Percentiles rank a stretch among this genome's conserved stretches.
phyloP scores from a whole-genome alignment of 306 rosid genomes.

The Malus asiatica region DNA sequence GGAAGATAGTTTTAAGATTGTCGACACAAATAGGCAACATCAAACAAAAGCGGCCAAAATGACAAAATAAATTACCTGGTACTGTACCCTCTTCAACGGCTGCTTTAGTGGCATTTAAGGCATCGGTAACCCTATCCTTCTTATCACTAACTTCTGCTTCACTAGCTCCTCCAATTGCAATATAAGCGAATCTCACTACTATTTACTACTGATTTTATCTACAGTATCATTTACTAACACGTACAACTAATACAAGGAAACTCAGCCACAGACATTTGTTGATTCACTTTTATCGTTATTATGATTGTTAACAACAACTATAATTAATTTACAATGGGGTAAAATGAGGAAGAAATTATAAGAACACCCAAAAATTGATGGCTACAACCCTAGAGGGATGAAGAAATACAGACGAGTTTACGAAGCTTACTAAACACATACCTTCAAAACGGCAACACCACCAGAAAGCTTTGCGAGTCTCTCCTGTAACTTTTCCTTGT shows the following conservation, averaged over 20 bases:
- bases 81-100: slow-evolving; percentile 97
- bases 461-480: slow-evolving; percentile 93
- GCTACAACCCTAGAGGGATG: background rate
- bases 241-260: too few relatives aligned
- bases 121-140: slow-evolving; percentile 96
- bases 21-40: background rate
- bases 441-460: slow-evolving; percentile 96
- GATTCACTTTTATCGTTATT: too few relatives aligned
- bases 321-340: too few relatives aligned
- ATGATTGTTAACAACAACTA: too few relatives aligned
- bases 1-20: background rate
- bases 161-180: slow-evolving; percentile 93
- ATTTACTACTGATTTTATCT: background rate
- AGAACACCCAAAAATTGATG: too few relatives aligned
- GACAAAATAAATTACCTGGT: slow-evolving; percentile 37
- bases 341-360: too few relatives aligned
- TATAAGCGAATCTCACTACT: background rate
- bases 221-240: background rate
- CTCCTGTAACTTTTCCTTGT: slow-evolving; percentile 91
- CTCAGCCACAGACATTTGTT: too few relatives aligned
- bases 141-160: slow-evolving; percentile 92
- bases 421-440: background rate
- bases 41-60: background rate
- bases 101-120: slow-evolving; percentile 93
- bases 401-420: background rate